phyloP scores from a whole-genome alignment of 1,139 yeast species.

The Suhomyces coccinellae region DNA sequence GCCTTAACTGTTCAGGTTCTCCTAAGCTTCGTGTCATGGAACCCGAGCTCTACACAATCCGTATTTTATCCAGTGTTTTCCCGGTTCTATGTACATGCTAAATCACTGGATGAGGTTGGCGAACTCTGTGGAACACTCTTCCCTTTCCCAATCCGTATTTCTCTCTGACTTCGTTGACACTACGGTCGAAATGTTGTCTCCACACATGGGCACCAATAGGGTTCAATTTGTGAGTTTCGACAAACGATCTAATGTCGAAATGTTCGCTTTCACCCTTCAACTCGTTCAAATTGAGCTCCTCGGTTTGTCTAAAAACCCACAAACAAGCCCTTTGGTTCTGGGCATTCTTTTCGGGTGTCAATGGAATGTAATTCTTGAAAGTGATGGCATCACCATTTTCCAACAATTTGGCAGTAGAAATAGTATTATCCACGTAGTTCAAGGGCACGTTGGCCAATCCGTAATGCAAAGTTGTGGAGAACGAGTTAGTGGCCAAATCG shows the following conservation, averaged over 20 bases:
- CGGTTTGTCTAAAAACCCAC: slow-evolving; percentile 83
- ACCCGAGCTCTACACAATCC: too few relatives aligned
- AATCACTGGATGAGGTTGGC: slow-evolving; percentile 31
- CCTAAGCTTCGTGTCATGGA: too few relatives aligned
- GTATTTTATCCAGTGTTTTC: neutral
- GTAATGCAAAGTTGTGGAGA: slow-evolving; percentile 72
- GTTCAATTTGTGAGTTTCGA: slow-evolving; percentile 49
- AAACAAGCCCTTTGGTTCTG: slow-evolving; percentile 80
- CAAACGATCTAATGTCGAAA: slow-evolving; percentile 76
- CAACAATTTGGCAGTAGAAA: slow-evolving; percentile 52
- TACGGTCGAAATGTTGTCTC: slow-evolving; percentile 84
- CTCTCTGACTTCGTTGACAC: slow-evolving; percentile 65
- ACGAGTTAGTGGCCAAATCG: slow-evolving; percentile 67
- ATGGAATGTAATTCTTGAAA: slow-evolving; percentile 70
- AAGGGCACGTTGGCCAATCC: slow-evolving; percentile 73
- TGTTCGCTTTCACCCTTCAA: slow-evolving; percentile 32
- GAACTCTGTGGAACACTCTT: slow-evolving; percentile 63
- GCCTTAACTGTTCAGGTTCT: too few relatives aligned
- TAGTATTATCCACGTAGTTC: slow-evolving; percentile 56
- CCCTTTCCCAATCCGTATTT: slow-evolving; percentile 74
- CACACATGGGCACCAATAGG: slow-evolving; percentile 92
- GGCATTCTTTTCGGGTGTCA: slow-evolving; percentile 86
- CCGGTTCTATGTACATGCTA: slow-evolving; percentile 8
- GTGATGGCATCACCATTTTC: slow-evolving; percentile 40
- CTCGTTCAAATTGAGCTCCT: slow-evolving; percentile 16